A percentile compares a stretch with the other conserved stretches of the same genome.
Evolutionary conservation across 257 asterid genomes (phyloP).

Genomic region (Datura wrightii): DNA sequence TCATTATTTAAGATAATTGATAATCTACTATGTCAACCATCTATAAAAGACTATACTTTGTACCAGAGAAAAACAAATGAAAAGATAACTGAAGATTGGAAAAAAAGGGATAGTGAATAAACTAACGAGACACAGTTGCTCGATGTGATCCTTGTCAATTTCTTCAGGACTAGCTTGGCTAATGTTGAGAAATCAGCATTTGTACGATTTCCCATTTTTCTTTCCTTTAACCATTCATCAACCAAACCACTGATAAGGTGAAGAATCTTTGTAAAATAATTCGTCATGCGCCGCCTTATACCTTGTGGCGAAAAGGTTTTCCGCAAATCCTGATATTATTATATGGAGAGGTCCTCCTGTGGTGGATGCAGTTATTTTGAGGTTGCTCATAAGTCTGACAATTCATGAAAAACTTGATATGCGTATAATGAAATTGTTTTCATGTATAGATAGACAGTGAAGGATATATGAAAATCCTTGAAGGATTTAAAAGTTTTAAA

Average conservation of each 20-base stretch:
- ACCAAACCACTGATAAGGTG: slow-evolving; percentile 46
- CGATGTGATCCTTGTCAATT: slow-evolving; percentile 61
- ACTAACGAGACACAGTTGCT: slow-evolving; percentile 65
- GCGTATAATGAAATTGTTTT: no score
- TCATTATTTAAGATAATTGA: no score
- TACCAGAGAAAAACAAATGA: not conserved
- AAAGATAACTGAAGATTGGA: not conserved
- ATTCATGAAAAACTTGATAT: no score
- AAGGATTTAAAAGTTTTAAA: no score
- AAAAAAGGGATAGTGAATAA: not conserved
- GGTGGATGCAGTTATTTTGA: no score
- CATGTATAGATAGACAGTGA: no score
- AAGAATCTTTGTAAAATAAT: slow-evolving; percentile 26
- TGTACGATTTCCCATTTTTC: not conserved
- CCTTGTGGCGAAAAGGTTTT: no score
- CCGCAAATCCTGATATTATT: no score
- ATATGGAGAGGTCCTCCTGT: no score
- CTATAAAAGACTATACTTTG: not conserved
- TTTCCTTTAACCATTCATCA: slow-evolving; percentile 44
- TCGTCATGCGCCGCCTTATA: not conserved
- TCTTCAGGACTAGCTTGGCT: slow-evolving; percentile 54
- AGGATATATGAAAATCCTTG: no score
- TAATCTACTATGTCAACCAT: no score
- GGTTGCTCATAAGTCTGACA: no score
- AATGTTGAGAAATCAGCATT: slow-evolving; percentile 42